Conservation (phyloP, 129 eudicot genomes). For the Artemisia tridentata region DNA sequence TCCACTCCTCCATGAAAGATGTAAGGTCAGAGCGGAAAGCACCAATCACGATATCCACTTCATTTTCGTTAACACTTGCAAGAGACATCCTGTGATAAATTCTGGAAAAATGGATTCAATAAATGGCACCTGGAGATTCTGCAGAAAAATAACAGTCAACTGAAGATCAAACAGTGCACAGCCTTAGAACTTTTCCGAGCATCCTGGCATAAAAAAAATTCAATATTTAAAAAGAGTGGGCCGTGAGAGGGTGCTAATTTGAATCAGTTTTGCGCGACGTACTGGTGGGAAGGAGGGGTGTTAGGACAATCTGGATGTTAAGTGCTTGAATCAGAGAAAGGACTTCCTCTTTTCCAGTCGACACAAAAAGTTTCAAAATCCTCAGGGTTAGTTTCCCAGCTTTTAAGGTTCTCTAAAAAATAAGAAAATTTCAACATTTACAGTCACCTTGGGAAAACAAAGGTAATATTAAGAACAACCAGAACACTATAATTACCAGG, state of each 20-base stretch:
- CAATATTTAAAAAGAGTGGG: not conserved
- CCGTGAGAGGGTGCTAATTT: not conserved
- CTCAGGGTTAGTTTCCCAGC: constrained; percentile 77
- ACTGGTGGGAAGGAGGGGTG: constrained; percentile 91
- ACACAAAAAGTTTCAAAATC: constrained; percentile 70
- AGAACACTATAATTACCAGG: not conserved
- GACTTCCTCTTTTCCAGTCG: constrained; percentile 68
- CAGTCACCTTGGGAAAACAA: not conserved
- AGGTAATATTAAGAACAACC: not conserved
- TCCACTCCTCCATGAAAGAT: constrained; percentile 86
- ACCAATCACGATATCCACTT: constrained; percentile 92
- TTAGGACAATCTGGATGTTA: constrained; percentile 53
- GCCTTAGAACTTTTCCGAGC: constrained; percentile 66
- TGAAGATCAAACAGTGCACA: not conserved
- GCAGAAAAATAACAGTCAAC: constrained; percentile 12
- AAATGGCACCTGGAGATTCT: not conserved
- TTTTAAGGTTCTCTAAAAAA: constrained; percentile 62
- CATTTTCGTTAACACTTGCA: constrained; percentile 47
- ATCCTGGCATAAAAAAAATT: constrained; percentile 53
- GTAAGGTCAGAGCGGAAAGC: constrained; percentile 83
- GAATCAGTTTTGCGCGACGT: constrained; percentile 30
- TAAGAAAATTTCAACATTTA: constrained; percentile 13
- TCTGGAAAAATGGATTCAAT: constrained; percentile 7
- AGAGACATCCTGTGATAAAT: constrained; percentile 57
- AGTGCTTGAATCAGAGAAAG: constrained; percentile 54